Evolutionary conservation across 192 early-diverging fungal genomes (phyloP), one percentile per base, ranked within the genome.

Genomic region (Coemansia sp.): DNA sequence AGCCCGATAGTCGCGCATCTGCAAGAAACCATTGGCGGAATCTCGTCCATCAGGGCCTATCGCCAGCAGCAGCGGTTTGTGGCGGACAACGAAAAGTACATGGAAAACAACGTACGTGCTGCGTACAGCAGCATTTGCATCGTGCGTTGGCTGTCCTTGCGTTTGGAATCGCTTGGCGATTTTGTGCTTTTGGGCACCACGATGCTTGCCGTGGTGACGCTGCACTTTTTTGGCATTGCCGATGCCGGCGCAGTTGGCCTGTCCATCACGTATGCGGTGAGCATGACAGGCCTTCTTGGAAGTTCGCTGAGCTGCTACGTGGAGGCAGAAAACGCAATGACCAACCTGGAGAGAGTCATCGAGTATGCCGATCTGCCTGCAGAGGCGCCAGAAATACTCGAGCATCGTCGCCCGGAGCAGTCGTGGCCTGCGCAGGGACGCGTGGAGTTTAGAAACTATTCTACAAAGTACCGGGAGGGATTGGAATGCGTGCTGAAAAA

Each of bases 41-140:
- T 94, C 9, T 81, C 93, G 2, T 95, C 94, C 1, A 95, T 98
- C 66, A 87, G 95, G 32, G 95, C 95, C 0, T 98, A 95, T 74
- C 65, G 85, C 58, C 94, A 90, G 64, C 90, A 96, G 68, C 56
- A 78, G 0, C 90, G 94, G 22, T 98, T 97, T 64, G 78, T 91
- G 4, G 70, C 64, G 4, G 80, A 81, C 17, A 97, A 93, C 68
- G 88, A 91, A 66, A 59, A 66, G 39, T 74, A 82, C 55, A 75
- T 94, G 2, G 91, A 95, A 61, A 71, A 71, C 20, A 94, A 96
- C 83, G 95, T 92, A 48, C 78, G 88, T 14, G 90, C 94, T 4
- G 93, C 91, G 66, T 94, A 90, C 68, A 80, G 94, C 28, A 86
- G 87, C 48, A 72, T 90, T 43, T 85, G 87, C 37, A 86, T 92